Evolutionary conservation across 495 filamentous ascomycete genomes (phyloP).

Genomic region (Tuber microsphaerosporum): DNA sequence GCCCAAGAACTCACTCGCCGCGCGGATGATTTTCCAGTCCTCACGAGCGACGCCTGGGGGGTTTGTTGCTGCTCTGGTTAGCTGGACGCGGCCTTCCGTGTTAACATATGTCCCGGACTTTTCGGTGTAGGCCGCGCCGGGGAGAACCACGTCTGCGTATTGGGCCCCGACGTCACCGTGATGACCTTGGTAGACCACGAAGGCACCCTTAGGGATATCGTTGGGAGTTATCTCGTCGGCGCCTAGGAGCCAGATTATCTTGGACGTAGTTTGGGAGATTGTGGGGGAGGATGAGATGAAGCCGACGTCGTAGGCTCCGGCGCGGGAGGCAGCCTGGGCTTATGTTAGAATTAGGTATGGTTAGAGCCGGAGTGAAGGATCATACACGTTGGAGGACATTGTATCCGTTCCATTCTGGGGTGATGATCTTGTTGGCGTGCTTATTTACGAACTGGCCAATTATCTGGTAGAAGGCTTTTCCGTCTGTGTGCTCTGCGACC

Average conservation of each 20-base stretch:
- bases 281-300: conserved; percentile 74
- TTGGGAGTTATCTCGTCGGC: conserved; percentile 77
- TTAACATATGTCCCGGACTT: conserved; percentile 96
- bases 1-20: conserved; percentile 82
- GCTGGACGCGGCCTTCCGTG: conserved; percentile 90
- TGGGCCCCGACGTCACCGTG: conserved; percentile 91
- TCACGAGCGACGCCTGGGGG: conserved; percentile 82
- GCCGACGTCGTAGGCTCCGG: conserved; percentile 89
- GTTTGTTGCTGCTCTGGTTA: conserved; percentile 78
- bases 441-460: conserved; percentile 87
- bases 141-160: conserved; percentile 86
- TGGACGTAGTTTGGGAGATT: conserved; percentile 74
- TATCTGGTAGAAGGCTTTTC: conserved; percentile 84
- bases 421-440: conserved; percentile 77
- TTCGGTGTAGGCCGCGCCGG: conserved; percentile 91
- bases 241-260: conserved; percentile 93
- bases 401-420: conserved; percentile 91
- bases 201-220: conserved; percentile 87
- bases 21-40: conserved; percentile 98
- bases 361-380: background rate
- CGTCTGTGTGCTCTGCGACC: conserved; percentile 78
- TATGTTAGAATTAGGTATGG: conserved; percentile 1
- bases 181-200: conserved; percentile 96
- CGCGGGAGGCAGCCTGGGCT: conserved; percentile 62
- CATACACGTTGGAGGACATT: conserved; percentile 78